Evolutionary conservation across 352 stramenopile species (phyloP).

Genomic region (Phytophthora pisi): DNA sequence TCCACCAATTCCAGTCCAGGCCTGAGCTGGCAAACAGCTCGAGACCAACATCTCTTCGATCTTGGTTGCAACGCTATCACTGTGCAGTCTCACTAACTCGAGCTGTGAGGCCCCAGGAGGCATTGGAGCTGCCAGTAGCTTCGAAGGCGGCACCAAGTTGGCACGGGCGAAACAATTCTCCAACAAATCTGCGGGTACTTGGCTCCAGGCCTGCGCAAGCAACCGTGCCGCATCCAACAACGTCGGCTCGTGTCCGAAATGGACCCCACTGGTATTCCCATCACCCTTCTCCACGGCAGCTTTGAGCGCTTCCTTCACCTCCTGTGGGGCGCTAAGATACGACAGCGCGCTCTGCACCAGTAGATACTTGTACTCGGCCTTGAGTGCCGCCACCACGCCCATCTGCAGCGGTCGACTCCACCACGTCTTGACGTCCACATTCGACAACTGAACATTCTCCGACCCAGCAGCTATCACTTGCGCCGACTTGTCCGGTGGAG

Average conservation of each 20-base stretch:
- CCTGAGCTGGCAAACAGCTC: conserved; percentile 5
- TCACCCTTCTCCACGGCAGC: background rate
- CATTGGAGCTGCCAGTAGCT: conserved; percentile 15
- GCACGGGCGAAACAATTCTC: conserved; percentile 28
- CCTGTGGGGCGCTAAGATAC: conserved; percentile 24
- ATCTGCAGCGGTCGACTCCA: conserved; percentile 26
- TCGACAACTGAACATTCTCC: background rate
- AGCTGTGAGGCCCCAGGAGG: conserved; percentile 1
- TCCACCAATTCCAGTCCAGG: background rate
- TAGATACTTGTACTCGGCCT: conserved; percentile 29
- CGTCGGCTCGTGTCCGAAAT: conserved; percentile 30
- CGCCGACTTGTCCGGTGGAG: background rate
- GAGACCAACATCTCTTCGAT: conserved; percentile 32
- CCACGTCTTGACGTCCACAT: conserved; percentile 2
- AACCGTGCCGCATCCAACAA: conserved; percentile 34
- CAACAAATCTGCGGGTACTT: conserved; percentile 22
- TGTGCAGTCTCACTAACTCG: conserved; percentile 1
- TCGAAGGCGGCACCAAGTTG: conserved; percentile 26
- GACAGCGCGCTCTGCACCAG: conserved; percentile 27
- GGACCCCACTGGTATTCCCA: conserved; percentile 9
- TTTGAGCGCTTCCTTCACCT: conserved; percentile 29
- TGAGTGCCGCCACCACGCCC: conserved; percentile 26
- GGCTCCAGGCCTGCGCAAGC: conserved; percentile 25
- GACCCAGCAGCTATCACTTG: background rate
- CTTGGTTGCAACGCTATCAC: conserved; percentile 15